phyloP scores from a whole-genome alignment of 2,329 filamentous ascomycete species.

The Neopestalotiopsis rosae region DNA sequence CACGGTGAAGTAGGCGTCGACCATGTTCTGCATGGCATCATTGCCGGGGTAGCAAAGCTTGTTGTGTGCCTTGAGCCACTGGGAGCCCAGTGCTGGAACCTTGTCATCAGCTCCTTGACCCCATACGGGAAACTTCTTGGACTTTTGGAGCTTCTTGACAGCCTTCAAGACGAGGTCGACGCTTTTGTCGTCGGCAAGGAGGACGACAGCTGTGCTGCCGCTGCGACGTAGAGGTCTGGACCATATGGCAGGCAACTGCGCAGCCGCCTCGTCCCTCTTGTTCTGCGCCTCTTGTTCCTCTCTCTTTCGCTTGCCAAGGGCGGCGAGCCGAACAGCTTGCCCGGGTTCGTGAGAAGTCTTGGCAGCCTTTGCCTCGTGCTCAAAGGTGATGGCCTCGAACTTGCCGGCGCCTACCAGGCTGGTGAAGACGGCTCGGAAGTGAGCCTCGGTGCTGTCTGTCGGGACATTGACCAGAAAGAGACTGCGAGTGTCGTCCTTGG shows the following conservation, averaged over 20 bases:
- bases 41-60: constrained; percentile 73
- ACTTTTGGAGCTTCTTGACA: constrained; percentile 64
- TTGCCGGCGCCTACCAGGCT: constrained; percentile 76
- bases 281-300: constrained; percentile 42
- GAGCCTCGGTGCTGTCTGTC: constrained; percentile 77
- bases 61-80: constrained; percentile 69
- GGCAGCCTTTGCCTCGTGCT: constrained; percentile 57
- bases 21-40: constrained; percentile 68
- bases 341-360: constrained; percentile 49
- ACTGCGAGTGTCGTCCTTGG: constrained; percentile 75
- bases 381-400: constrained; percentile 80
- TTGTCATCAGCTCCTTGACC: constrained; percentile 64
- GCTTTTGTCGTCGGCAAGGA: constrained; percentile 83
- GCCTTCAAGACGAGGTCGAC: constrained; percentile 80
- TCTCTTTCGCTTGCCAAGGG: constrained; percentile 58
- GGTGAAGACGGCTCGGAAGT: constrained; percentile 78
- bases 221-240: constrained; percentile 71
- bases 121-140: constrained; percentile 71
- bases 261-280: constrained; percentile 61
- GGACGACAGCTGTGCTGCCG: constrained; percentile 79
- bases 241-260: constrained; percentile 75
- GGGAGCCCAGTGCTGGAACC: constrained; percentile 61
- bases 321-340: constrained; percentile 44
- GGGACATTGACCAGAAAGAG: constrained; percentile 93
- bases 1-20: constrained; percentile 86